Conservation (phyloP, 1,284 basidiomycete genomes). For the Tilletia caries region DNA sequence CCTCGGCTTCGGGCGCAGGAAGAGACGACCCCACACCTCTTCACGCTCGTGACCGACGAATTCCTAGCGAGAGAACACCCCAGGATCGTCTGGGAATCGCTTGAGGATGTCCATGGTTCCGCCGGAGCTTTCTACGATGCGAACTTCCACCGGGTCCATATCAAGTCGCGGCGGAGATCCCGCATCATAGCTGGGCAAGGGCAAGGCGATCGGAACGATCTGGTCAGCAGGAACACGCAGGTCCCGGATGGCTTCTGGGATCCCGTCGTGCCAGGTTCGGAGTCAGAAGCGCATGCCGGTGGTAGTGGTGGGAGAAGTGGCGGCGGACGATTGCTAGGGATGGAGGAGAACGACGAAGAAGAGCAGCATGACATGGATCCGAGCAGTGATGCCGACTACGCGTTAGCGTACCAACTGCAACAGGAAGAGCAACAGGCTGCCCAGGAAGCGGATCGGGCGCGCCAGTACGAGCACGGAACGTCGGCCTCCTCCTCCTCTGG, state of each 20-base stretch:
- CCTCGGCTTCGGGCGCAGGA: not conserved
- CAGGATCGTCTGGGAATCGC: slow-evolving; percentile 77
- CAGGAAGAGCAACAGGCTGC: slow-evolving; percentile 25
- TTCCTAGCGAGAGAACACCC: slow-evolving; percentile 66
- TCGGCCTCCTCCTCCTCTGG: not conserved
- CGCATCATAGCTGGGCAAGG: no score
- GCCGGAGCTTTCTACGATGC: slow-evolving; percentile 34
- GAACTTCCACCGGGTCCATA: slow-evolving; percentile 26
- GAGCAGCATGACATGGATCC: slow-evolving; percentile 10
- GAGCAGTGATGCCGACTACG: slow-evolving; percentile 33
- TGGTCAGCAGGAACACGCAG: not conserved
- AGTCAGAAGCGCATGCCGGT: not conserved
- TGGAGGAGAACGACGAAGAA: no score
- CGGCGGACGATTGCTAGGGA: no score
- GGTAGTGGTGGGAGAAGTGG: not conserved
- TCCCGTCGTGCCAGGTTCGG: not conserved
- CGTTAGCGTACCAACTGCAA: slow-evolving; percentile 40
- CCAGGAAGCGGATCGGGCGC: not conserved
- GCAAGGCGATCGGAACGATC: not conserved
- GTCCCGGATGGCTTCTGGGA: slow-evolving; percentile 2
- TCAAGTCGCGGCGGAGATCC: slow-evolving; percentile 3
- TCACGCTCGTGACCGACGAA: slow-evolving; percentile 76
- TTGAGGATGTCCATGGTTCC: slow-evolving; percentile 79
- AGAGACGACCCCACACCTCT: slow-evolving; percentile 62
- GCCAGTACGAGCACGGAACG: not conserved